A percentile compares a stretch with the other conserved stretches of the same genome.
phyloP scores from a whole-genome alignment of 805 yeast genomes.

The Kodamaea restingae region DNA sequence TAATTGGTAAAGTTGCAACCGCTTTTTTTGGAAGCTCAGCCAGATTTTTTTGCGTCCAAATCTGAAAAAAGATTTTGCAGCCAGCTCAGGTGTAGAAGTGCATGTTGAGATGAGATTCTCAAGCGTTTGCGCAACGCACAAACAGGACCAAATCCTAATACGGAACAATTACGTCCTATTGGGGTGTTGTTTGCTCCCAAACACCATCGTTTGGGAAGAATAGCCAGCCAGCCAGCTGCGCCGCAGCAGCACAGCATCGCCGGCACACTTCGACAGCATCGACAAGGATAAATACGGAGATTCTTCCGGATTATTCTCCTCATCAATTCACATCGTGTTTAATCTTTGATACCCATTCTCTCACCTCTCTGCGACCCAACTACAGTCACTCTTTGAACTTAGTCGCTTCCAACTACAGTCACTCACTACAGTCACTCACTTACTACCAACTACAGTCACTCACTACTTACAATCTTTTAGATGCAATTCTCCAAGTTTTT shows the following conservation, averaged over 20 bases:
- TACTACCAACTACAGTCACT: conserved; percentile 11
- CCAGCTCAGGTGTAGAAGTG: conserved; percentile 3
- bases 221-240: too few species aligned
- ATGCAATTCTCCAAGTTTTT: conserved; percentile 9
- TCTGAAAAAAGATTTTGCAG: conserved; percentile 5
- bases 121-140: too few species aligned
- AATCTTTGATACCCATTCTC: conserved; percentile 4
- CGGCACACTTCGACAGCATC: too few species aligned
- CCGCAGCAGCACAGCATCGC: too few species aligned
- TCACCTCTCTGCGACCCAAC: conserved; percentile 7
- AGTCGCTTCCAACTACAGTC: conserved; percentile 14
- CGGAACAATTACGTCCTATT: too few species aligned
- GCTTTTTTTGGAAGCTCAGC: background rate
- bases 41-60: background rate
- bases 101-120: too few species aligned
- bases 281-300: too few species aligned
- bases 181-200: too few species aligned
- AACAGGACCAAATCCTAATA: too few species aligned
- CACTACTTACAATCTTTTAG: conserved; percentile 11
- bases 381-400: conserved; percentile 3
- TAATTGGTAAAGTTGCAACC: conserved; percentile 1
- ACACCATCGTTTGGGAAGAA: too few species aligned
- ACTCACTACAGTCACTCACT: conserved; percentile 1
- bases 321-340: background rate
- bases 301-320: background rate